Base-by-base conservation (phyloP, 352 stramenopile genomes). In the Blastocystis sp. region DNA sequence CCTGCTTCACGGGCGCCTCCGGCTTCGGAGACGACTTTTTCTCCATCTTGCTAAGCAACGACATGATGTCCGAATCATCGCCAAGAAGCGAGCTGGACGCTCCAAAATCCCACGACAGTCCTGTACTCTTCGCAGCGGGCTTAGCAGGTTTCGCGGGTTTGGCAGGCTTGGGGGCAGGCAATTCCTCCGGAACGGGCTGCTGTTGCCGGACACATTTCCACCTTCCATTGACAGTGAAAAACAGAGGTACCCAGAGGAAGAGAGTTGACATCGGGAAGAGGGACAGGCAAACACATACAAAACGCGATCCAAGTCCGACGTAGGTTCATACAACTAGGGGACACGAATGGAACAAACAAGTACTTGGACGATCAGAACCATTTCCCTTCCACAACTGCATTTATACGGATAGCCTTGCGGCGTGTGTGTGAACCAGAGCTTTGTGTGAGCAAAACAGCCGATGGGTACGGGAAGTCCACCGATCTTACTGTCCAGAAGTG, bases 261-360 rank as follows among this genome's bases (percentile, higher is more conserved):
- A 65, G 16, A 81, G 53, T 32, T 81, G 69, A 64, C 69, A 81
- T 0, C 29, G 40, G 14, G 69, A 49, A 21, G 46, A 64, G 4
- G 53, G 53, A 27, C 69, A 81, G 8, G n/a, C 29, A 81, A 81
- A 81, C 9, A 81, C 53, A 61, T 81, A 81, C 14, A 81, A 38
- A 40, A 81, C 69, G 21, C 69, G 44, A 61, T 81, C 69, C 27
- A 81, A 64, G 21, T 32, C 46, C 14, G 27, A 34, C 18, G 34
- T 46, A 16, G 69, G 69, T 11, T 81, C 69, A 38, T 81, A 81
- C 32, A 81, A 27, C 69, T 81, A 64, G 0, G 14, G 0, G 18
- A 49, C 2, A 81, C 3, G 11, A 24, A 21, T 21, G 34, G 21
- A 42, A 49, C 6, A 48, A 16, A 65, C 6, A 24, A 49, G 9